Percentiles rank a stretch among this genome's conserved stretches.
phyloP scores from a whole-genome alignment of 257 asterid species.

The Forsythia viridissima region DNA sequence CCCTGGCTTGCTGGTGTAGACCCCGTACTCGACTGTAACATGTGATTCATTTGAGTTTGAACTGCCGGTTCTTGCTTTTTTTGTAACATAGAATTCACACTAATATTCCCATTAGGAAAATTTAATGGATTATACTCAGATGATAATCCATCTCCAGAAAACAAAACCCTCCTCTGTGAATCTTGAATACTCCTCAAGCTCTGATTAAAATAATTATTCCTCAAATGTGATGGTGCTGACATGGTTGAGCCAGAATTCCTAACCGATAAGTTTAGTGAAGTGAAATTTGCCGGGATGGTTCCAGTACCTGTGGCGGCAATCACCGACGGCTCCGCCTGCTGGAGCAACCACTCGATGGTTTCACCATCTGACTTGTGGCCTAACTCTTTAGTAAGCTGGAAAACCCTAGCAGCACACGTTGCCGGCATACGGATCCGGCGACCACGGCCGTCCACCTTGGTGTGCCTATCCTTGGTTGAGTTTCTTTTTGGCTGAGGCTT shows the following conservation, averaged over 20 bases:
- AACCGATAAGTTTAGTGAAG: constrained; percentile 61
- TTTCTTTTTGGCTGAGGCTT: constrained; percentile 48
- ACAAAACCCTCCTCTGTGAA: constrained; percentile 23
- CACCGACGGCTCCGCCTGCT: constrained; percentile 88
- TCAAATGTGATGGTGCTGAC: constrained; percentile 52
- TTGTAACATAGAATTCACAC: constrained; percentile 31
- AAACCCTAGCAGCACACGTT: constrained; percentile 79
- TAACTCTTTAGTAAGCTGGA: constrained; percentile 68
- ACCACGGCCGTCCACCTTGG: constrained; percentile 64
- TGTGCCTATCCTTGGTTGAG: constrained; percentile 67
- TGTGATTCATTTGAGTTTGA: neutral
- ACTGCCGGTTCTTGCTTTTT: constrained; percentile 51
- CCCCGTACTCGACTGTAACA: constrained; percentile 24
- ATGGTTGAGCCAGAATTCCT: constrained; percentile 64
- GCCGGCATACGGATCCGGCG: constrained; percentile 86
- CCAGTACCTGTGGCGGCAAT: constrained; percentile 93
- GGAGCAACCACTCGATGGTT: constrained; percentile 70
- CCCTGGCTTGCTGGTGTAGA: constrained; percentile 36
- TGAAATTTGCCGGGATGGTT: constrained; percentile 79
- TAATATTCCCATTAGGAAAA: constrained; percentile 15
- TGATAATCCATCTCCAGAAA: constrained; percentile 35
- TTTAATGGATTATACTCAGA: constrained; percentile 32
- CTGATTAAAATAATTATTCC: constrained; percentile 30
- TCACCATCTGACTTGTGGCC: constrained; percentile 60
- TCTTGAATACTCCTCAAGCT: constrained; percentile 17